Conservation (phyloP, 768 basidiomycete genomes). For the Collybiopsis luxurians region DNA sequence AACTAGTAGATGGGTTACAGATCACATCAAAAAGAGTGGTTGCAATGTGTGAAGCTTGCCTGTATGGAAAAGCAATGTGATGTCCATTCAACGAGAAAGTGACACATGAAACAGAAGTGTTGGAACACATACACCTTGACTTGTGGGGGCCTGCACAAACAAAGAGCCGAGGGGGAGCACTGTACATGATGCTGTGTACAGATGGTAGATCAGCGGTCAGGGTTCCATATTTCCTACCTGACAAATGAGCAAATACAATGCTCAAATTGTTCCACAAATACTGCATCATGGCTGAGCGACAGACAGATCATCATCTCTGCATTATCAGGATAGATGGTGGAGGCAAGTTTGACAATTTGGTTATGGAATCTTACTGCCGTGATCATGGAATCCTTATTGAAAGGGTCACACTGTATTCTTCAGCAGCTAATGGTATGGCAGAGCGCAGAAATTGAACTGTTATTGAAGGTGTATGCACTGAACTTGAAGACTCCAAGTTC, state of each 20-base stretch:
- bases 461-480: slow-evolving; percentile 13
- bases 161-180: slow-evolving; percentile 12
- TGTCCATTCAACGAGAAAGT: too few species aligned
- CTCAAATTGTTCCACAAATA: slow-evolving; percentile 16
- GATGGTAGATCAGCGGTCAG: slow-evolving; percentile 17
- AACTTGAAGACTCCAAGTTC: neutral
- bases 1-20: slow-evolving; percentile 20
- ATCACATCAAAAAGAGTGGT: slow-evolving; percentile 15
- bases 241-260: slow-evolving; percentile 18
- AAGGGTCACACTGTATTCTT: slow-evolving; percentile 20
- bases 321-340: too few species aligned
- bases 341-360: too few species aligned
- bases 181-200: slow-evolving; percentile 21
- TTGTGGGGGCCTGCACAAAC: slow-evolving; percentile 21
- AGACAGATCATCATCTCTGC: too few species aligned
- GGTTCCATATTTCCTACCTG: slow-evolving; percentile 16
- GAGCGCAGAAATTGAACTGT: slow-evolving; percentile 20
- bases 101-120: slow-evolving; percentile 15
- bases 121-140: slow-evolving; percentile 20
- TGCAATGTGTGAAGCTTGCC: too few species aligned
- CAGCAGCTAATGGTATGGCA: slow-evolving; percentile 23
- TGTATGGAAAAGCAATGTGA: slow-evolving; percentile 18
- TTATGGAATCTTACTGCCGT: too few species aligned
- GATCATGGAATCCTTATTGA: too few species aligned
- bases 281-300: slow-evolving; percentile 12